phyloP scores from a whole-genome alignment of 2,329 filamentous ascomycete species.

The Curvularia verruculosa region DNA sequence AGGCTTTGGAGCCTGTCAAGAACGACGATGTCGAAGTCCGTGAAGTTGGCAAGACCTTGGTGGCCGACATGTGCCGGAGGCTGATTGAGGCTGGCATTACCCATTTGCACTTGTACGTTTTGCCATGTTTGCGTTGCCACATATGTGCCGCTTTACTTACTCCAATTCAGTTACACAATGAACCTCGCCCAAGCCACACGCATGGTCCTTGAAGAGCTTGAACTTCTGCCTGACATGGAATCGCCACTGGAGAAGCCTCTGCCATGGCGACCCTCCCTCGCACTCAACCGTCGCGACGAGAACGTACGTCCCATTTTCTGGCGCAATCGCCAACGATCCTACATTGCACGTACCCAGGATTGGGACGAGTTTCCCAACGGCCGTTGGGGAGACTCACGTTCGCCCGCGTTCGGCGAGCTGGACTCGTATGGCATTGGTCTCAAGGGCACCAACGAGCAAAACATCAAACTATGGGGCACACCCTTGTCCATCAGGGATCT shows the following conservation, averaged over 20 bases:
- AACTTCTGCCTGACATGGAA: conserved; percentile 77
- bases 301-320: conserved; percentile 98
- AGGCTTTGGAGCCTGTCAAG: conserved; percentile 87
- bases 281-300: conserved; percentile 84
- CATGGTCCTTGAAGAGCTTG: conserved; percentile 90
- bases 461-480: conserved; percentile 92
- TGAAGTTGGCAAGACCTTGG: conserved; percentile 83
- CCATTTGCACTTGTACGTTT: conserved; percentile 81
- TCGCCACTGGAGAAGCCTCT: conserved; percentile 86
- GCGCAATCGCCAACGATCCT: conserved; percentile 95
- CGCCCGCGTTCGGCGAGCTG: conserved; percentile 92
- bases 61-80: conserved; percentile 88
- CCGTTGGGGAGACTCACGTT: conserved; percentile 95
- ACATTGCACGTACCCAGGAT: conserved; percentile 92
- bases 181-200: conserved; percentile 93
- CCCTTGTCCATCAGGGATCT: conserved; percentile 81
- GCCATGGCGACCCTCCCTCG: conserved; percentile 95
- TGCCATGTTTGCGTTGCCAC: not conserved
- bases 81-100: conserved; percentile 81
- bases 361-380: conserved; percentile 99
- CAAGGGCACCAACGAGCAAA: conserved; percentile 93
- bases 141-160: conserved; percentile 13
- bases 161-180: conserved; percentile 79
- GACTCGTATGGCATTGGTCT: conserved; percentile 93
- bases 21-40: conserved; percentile 94